Percentiles rank a stretch among this genome's conserved stretches.
phyloP scores from a whole-genome alignment of 1,139 yeast genomes.

The Chernovozyma aurita region DNA sequence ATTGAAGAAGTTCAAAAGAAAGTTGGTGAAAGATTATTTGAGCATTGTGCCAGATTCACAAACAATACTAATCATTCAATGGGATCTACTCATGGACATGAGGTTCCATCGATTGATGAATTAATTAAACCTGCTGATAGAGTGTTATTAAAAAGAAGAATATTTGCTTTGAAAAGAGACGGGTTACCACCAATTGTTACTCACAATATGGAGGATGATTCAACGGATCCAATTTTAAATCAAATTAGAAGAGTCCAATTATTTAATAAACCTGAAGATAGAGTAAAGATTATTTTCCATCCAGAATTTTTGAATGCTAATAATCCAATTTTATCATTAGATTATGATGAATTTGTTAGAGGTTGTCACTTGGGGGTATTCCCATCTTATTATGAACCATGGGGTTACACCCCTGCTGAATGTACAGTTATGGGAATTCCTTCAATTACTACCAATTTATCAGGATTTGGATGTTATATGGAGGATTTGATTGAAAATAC shows the following conservation, averaged over 20 bases:
- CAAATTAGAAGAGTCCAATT: conserved; percentile 90
- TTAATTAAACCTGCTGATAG: conserved; percentile 84
- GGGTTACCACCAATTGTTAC: conserved; percentile 93
- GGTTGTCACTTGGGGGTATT: conserved; percentile 98
- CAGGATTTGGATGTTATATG: conserved; percentile 98
- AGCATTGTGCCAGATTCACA: conserved; percentile 82
- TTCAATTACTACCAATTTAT: conserved; percentile 91
- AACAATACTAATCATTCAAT: conserved; percentile 59
- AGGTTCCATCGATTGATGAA: conserved; percentile 66
- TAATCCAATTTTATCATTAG: conserved; percentile 89
- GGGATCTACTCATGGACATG: conserved; percentile 50
- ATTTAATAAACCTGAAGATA: conserved; percentile 84
- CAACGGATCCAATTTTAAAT: conserved; percentile 84
- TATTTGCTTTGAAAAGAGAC: conserved; percentile 85
- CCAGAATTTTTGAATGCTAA: conserved; percentile 95
- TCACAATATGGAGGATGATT: conserved; percentile 95
- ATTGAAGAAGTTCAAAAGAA: conserved; percentile 84
- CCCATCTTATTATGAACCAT: conserved; percentile 98
- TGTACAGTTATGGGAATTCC: conserved; percentile 99
- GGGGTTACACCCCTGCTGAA: conserved; percentile 99
- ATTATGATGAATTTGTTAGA: conserved; percentile 95
- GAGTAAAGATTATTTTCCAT: conserved; percentile 94
- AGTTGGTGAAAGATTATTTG: conserved; percentile 85
- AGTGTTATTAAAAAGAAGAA: conserved; percentile 86
- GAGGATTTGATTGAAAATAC: conserved; percentile 95